These are phyloP conservation scores for Claviceps monticola DNA, from an alignment of 2,329 filamentous ascomycete genomes.

Conservation along the genomic window DNA sequence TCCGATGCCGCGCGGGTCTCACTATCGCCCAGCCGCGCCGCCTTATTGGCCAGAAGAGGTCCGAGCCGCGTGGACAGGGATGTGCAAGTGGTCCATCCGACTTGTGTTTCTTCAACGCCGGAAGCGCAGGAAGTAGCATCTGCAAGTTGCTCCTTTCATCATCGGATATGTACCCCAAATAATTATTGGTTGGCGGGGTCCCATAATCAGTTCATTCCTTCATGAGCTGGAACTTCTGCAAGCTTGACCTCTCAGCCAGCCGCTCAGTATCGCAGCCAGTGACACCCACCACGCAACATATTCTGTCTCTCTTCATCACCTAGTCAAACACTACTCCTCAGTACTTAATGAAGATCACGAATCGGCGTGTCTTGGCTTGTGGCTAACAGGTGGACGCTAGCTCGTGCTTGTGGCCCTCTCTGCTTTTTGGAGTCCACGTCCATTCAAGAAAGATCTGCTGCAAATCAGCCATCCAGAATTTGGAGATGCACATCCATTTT, in stretches of 20 bases:
- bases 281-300: background rate
- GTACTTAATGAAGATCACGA: background rate
- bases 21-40: background rate
- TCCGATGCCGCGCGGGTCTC: background rate
- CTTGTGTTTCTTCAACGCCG: background rate
- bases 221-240: background rate
- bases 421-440: background rate
- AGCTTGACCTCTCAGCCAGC: background rate
- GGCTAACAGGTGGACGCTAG: background rate
- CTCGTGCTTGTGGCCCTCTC: background rate
- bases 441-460: background rate
- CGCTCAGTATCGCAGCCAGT: background rate
- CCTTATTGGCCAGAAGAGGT: background rate
- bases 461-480: background rate
- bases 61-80: background rate
- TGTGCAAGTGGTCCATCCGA: background rate
- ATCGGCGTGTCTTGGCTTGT: background rate
- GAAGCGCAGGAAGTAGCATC: background rate
- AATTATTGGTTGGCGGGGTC: background rate
- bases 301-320: background rate
- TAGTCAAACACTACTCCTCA: background rate
- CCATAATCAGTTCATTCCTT: background rate
- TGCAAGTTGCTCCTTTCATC: background rate
- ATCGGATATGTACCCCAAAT: background rate
- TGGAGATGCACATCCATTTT: too few relatives aligned